Percentiles rank a stretch among this genome's conserved stretches.
Evolutionary conservation across 495 filamentous ascomycete genomes (phyloP).

Genomic region (Chaetomium cochliodes): DNA sequence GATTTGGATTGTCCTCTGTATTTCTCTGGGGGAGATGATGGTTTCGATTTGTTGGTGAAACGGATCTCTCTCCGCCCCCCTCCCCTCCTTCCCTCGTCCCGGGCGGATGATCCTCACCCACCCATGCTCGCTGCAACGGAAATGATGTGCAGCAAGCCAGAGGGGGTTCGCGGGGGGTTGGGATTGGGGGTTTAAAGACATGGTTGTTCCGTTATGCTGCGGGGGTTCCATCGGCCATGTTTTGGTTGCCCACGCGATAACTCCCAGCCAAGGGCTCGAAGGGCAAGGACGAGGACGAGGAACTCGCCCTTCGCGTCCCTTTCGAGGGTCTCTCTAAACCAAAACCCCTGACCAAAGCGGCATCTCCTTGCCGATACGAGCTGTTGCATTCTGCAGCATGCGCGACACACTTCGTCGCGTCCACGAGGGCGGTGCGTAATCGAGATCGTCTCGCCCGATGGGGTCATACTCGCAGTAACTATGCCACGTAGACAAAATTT

Average conservation of each 20-base stretch:
- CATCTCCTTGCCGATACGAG: not conserved
- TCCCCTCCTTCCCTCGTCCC: too few species aligned
- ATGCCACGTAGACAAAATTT: constrained; percentile 10
- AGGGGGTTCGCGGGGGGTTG: constrained; percentile 1
- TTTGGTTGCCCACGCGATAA: not conserved
- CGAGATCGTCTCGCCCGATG: constrained; percentile 3
- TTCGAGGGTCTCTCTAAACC: not conserved
- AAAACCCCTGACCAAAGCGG: not conserved
- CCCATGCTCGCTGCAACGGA: constrained; percentile 25
- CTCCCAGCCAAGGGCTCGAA: not conserved
- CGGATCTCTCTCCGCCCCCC: not conserved
- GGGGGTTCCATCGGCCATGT: constrained; percentile 9
- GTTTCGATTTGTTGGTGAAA: not conserved
- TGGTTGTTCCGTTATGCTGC: not conserved
- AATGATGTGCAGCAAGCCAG: constrained; percentile 30
- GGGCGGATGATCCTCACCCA: constrained; percentile 10
- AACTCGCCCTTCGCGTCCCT: not conserved
- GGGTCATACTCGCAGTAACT: not conserved
- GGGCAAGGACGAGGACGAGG: not conserved
- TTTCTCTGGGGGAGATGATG: not conserved
- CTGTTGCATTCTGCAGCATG: constrained; percentile 7
- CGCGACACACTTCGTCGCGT: not conserved
- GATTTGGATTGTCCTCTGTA: constrained; percentile 8
- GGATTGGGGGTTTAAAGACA: constrained; percentile 12
- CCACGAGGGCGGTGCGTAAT: not conserved